phyloP scores from a whole-genome alignment of 1,284 basidiomycete genomes.

The Bjerkandera adusta region DNA sequence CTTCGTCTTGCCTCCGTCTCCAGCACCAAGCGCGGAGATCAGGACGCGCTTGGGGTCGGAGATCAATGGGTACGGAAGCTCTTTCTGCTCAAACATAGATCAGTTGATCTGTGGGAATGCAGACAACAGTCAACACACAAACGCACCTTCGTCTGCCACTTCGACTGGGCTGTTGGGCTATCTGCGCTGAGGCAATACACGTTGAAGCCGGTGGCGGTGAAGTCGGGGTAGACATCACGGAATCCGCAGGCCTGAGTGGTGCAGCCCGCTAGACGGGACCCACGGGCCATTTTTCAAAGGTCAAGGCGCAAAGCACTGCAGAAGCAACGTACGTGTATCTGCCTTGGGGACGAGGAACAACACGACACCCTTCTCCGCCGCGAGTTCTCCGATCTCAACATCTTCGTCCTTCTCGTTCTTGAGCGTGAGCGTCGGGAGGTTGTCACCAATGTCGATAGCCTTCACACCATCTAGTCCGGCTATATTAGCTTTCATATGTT shows the following conservation, averaged over 20 bases:
- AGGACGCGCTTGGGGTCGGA: conserved; percentile 84
- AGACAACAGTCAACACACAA: not conserved
- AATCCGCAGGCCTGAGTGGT: conserved; percentile 89
- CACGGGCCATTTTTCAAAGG: not conserved
- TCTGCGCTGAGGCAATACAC: conserved; percentile 90
- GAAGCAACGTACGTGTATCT: conserved; percentile 59
- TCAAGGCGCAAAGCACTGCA: not conserved
- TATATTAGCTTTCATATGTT: conserved; percentile 9
- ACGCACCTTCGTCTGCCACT: conserved; percentile 81
- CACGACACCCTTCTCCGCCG: conserved; percentile 73
- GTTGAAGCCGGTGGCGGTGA: conserved; percentile 64
- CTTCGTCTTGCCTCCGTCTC: conserved; percentile 78
- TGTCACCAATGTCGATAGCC: conserved; percentile 69
- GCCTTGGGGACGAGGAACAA: conserved; percentile 85
- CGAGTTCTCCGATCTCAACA: conserved; percentile 57
- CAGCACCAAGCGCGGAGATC: conserved; percentile 82
- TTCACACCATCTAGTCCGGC: no score
- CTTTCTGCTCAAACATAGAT: conserved; percentile 48
- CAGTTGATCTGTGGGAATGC: not conserved
- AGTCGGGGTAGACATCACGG: conserved; percentile 79
- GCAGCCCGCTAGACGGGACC: conserved; percentile 65
- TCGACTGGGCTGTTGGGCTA: conserved; percentile 71
- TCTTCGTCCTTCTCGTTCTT: conserved; percentile 81
- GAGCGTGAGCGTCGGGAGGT: conserved; percentile 72
- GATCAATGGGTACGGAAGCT: conserved; percentile 81